phyloP scores from a whole-genome alignment of 2,329 filamentous ascomycete genomes.

The Stemphylium vesicarium region DNA sequence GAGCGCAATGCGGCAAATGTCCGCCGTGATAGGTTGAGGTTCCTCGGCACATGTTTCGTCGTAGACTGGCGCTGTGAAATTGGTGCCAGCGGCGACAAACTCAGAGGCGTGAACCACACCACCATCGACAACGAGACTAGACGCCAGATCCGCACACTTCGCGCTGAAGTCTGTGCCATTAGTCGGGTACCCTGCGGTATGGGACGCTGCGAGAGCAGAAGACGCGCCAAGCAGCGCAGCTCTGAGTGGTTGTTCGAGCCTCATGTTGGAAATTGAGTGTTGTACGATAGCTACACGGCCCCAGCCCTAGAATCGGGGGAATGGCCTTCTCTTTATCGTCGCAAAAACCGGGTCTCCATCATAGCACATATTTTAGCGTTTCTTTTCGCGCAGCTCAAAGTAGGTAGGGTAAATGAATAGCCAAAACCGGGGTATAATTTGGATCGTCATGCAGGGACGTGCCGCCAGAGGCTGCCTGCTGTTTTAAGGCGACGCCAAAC shows the following conservation, averaged over 20 bases:
- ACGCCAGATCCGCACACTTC: conserved; percentile 38
- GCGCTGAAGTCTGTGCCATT: conserved; percentile 23
- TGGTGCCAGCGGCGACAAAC: conserved; percentile 51
- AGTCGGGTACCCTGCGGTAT: neutral
- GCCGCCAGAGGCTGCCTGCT: neutral
- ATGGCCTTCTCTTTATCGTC: conserved; percentile 1
- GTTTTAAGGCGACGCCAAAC: neutral
- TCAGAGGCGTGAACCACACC: conserved; percentile 48
- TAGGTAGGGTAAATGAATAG: conserved; percentile 1
- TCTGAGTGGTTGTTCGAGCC: conserved; percentile 18
- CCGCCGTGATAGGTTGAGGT: conserved; percentile 34
- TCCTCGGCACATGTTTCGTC: conserved; percentile 48
- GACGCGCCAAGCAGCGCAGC: conserved; percentile 19
- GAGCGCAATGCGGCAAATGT: conserved; percentile 52
- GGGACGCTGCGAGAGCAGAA: conserved; percentile 11
- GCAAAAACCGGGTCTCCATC: neutral
- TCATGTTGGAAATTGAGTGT: conserved; percentile 21
- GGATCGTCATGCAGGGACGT: neutral
- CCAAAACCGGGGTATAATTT: neutral
- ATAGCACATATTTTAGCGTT: neutral
- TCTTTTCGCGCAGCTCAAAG: neutral
- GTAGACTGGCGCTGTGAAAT: conserved; percentile 48
- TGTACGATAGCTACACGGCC: neutral
- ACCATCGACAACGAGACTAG: conserved; percentile 39
- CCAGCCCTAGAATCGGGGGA: neutral